These are phyloP conservation scores for Macrolepiota dolichaula DNA, from an alignment of 768 basidiomycete genomes.

Conservation along the genomic window DNA sequence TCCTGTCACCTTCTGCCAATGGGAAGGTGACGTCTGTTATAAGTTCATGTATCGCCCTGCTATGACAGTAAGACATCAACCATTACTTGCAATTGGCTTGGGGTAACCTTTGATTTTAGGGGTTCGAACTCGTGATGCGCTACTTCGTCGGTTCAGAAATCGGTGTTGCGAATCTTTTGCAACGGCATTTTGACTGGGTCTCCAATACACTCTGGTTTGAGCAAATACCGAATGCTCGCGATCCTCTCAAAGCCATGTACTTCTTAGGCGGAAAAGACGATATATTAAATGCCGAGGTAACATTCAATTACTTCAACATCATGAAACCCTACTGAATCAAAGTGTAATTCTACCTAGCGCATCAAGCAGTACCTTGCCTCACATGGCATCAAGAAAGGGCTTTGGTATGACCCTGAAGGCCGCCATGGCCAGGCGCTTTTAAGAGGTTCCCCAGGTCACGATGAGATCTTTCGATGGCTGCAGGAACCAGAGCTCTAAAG, in stretches of 20 bases:
- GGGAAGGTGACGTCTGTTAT: conserved; percentile 95
- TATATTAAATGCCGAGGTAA: conserved; percentile 71
- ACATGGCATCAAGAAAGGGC: conserved; percentile 67
- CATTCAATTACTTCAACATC: conserved; percentile 15
- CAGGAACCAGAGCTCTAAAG: conserved; percentile 15
- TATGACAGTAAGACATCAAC: conserved; percentile 45
- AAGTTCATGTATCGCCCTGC: conserved; percentile 82
- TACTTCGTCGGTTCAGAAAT: conserved; percentile 89
- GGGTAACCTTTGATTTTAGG: conserved; percentile 44
- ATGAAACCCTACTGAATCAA: background rate
- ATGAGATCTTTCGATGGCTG: conserved; percentile 64
- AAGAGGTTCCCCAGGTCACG: conserved; percentile 47
- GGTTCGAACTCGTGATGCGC: conserved; percentile 73
- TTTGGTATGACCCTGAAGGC: conserved; percentile 62
- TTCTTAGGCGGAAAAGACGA: conserved; percentile 81
- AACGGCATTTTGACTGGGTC: conserved; percentile 82
- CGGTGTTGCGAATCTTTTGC: conserved; percentile 82
- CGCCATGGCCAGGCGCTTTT: conserved; percentile 62
- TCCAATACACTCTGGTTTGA: conserved; percentile 89
- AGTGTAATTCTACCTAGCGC: conserved; percentile 39
- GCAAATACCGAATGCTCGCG: conserved; percentile 78
- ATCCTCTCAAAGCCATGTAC: conserved; percentile 65
- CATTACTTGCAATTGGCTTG: background rate
- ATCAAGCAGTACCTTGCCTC: conserved; percentile 71
- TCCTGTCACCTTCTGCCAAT: conserved; percentile 86